phyloP scores from a whole-genome alignment of 1,284 basidiomycete genomes.

The Lignosus rhinocerotis region DNA sequence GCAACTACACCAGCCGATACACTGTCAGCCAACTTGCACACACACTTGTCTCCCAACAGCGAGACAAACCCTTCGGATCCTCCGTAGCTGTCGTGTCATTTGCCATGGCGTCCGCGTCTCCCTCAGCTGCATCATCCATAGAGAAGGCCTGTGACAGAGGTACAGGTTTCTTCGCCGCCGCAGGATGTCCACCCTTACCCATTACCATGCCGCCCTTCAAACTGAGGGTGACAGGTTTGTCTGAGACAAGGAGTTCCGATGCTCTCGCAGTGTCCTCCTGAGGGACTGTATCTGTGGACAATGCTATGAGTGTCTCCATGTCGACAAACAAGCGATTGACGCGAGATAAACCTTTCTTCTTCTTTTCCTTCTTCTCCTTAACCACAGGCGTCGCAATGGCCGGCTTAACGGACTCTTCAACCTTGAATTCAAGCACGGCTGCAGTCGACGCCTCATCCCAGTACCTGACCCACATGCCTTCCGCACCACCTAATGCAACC shows the following conservation, averaged over 20 bases:
- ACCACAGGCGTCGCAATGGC: slow-evolving; percentile 27
- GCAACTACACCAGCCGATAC: slow-evolving; percentile 42
- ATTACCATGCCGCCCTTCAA: slow-evolving; percentile 54
- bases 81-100: slow-evolving; percentile 35
- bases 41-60: slow-evolving; percentile 17
- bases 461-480: slow-evolving; percentile 74
- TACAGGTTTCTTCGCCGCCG: slow-evolving; percentile 33
- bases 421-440: slow-evolving; percentile 76
- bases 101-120: slow-evolving; percentile 21
- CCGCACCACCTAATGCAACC: slow-evolving; percentile 63
- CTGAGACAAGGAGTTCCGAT: slow-evolving; percentile 67
- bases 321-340: background rate
- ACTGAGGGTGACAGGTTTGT: slow-evolving; percentile 76
- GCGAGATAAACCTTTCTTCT: slow-evolving; percentile 50
- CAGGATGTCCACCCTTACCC: slow-evolving; percentile 32
- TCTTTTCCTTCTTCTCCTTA: slow-evolving; percentile 69
- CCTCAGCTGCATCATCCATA: slow-evolving; percentile 37
- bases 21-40: slow-evolving; percentile 23
- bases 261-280: slow-evolving; percentile 43
- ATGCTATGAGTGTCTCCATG: background rate
- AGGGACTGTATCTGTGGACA: slow-evolving; percentile 4
- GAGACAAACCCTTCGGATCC: slow-evolving; percentile 58
- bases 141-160: slow-evolving; percentile 58
- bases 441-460: slow-evolving; percentile 80
- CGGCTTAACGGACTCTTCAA: slow-evolving; percentile 58